A percentile compares a stretch with the other conserved stretches of the same genome.
Conservation (phyloP, 306 rosid species). For the Senna tora region DNA sequence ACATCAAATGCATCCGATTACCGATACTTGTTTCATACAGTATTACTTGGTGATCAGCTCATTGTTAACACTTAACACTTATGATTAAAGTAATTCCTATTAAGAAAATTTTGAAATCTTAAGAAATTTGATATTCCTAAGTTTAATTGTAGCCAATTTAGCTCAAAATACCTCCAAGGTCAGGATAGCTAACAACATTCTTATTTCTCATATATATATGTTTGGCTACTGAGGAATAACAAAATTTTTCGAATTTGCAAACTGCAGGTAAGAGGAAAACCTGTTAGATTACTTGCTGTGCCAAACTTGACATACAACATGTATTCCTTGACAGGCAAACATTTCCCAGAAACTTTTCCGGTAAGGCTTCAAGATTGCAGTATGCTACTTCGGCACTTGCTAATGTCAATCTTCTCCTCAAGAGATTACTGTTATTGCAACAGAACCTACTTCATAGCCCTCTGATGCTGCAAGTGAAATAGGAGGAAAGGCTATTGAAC, state of each 20-base stretch:
- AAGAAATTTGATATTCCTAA: conserved; percentile 3
- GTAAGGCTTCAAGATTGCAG: conserved; percentile 83
- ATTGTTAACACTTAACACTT: neutral
- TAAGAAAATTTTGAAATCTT: neutral
- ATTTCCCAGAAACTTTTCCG: conserved; percentile 64
- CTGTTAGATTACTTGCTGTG: conserved; percentile 85
- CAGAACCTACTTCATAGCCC: conserved; percentile 72
- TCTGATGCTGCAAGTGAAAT: conserved; percentile 70
- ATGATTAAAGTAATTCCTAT: neutral
- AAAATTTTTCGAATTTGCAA: conserved; percentile 2
- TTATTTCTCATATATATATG: neutral
- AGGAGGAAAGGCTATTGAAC: conserved; percentile 88
- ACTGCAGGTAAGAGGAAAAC: conserved; percentile 76
- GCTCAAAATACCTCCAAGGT: conserved; percentile 8
- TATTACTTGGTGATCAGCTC: neutral
- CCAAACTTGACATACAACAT: conserved; percentile 54
- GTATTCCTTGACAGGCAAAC: conserved; percentile 71
- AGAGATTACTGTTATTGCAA: conserved; percentile 85
- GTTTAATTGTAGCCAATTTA: neutral
- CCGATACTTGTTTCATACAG: neutral
- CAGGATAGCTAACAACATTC: neutral
- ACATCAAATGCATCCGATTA: conserved; percentile 10
- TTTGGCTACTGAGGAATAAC: neutral
- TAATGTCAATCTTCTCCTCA: conserved; percentile 82
- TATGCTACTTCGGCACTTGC: conserved; percentile 69